Base-by-base conservation (phyloP, 2,329 filamentous ascomycete genomes). In the Lizonia empirigonia region DNA sequence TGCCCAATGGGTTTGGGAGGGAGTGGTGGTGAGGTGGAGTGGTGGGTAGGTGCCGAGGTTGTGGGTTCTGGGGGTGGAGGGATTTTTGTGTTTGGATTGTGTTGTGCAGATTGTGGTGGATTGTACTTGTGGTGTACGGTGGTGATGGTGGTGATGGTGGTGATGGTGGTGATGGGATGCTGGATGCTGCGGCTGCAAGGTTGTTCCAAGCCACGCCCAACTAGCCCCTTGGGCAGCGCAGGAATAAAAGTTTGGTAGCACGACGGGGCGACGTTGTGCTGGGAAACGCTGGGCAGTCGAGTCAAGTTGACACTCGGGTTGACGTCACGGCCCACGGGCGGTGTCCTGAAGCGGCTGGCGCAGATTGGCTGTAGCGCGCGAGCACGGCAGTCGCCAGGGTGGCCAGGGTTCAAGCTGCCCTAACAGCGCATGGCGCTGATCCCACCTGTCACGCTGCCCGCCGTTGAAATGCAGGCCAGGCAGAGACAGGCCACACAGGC, bases 181-280 rank as follows among this genome's bases (percentile, higher is more conserved):
- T 30, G 13, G 27, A 7, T 7, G 27, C 3, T 15, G 27, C 13
- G 5, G 8, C 4, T 13, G 27, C 27, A 15, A 6, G 27, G 27
- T 7, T 15, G 10, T 30, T n/a, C n/a, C n/a, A 10, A 39, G 22
- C 19, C 34, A 27, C 20, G 30, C 48, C 48, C 35, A 45, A 40
- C 24, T 27, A 30, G 40, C 30, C 20, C 40, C 49, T 52, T 46
- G 49, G 49, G 49, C 48, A 34, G 19, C 26, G 24, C 16, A 10
- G 24, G 41, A 37, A 30, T 29, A 32, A 22, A 37, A 46, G 49
- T 52, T 46, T 52, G 49, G 49, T 33, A 27, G 36, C 5, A n/a
- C n/a, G n/a, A n/a, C n/a, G n/a, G n/a, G n/a, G n/a, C n/a, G n/a
- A n/a, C n/a, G n/a, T n/a, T n/a, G n/a, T 32, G 29, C 29, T 32